Conservation (phyloP, 345 rosid genomes). For the Capsella bursapastoris region DNA sequence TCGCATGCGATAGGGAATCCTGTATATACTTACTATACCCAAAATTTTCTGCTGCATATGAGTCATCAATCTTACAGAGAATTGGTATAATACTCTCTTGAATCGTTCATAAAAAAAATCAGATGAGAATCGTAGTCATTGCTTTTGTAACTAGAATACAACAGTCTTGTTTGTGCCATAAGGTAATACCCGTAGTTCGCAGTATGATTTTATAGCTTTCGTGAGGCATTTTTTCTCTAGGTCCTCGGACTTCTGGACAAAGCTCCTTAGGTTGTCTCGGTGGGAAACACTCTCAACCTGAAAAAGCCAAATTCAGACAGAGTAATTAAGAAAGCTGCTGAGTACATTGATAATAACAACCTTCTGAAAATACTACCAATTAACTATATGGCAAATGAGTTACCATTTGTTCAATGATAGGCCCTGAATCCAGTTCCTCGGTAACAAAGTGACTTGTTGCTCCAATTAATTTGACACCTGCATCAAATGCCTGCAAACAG, state of each 20-base stretch:
- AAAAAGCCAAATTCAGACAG: slow-evolving; percentile 40
- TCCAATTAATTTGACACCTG: slow-evolving; percentile 92
- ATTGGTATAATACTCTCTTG: slow-evolving; percentile 19
- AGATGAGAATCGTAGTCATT: slow-evolving; percentile 23
- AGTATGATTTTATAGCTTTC: slow-evolving; percentile 78
- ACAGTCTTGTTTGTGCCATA: slow-evolving; percentile 71
- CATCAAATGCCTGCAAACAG: slow-evolving; percentile 85
- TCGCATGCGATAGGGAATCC: slow-evolving; percentile 26
- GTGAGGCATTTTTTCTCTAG: slow-evolving; percentile 92
- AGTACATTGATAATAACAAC: background rate
- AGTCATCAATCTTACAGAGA: slow-evolving; percentile 27
- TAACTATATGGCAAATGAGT: slow-evolving; percentile 6
- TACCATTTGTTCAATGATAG: slow-evolving; percentile 97
- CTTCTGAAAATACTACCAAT: slow-evolving; percentile 11
- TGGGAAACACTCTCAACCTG: slow-evolving; percentile 97
- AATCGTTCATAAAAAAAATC: slow-evolving; percentile 21
- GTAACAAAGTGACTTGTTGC: slow-evolving; percentile 96
- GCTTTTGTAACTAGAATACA: slow-evolving; percentile 79
- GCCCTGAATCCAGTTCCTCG: slow-evolving; percentile 92
- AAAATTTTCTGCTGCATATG: slow-evolving; percentile 35
- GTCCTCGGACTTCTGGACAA: slow-evolving; percentile 86
- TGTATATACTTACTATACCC: slow-evolving; percentile 22
- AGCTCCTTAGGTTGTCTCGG: slow-evolving; percentile 79
- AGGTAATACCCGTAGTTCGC: slow-evolving; percentile 83
- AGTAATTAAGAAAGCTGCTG: slow-evolving; percentile 15